Conservation (phyloP, 1,284 basidiomycete genomes). For the Vanrija sp. region DNA sequence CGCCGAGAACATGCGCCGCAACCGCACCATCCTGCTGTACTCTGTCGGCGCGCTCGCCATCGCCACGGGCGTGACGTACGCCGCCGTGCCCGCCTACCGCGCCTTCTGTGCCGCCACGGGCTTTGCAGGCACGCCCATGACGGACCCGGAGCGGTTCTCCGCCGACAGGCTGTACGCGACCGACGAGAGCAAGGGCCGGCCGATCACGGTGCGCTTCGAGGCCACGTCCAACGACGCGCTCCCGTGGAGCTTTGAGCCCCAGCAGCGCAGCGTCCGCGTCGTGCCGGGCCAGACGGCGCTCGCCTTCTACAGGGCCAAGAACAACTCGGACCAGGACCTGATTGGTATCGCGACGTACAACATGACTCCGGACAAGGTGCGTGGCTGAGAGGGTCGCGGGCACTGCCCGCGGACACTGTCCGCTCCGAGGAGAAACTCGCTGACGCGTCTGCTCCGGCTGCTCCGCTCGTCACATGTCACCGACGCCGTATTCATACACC, state of each 20-base stretch:
- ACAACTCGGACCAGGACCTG: constrained; percentile 76
- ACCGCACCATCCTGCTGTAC: constrained; percentile 38
- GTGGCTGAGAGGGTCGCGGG: constrained; percentile 1
- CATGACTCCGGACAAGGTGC: constrained; percentile 56
- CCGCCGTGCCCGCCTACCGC: constrained; percentile 93
- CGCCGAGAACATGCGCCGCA: constrained; percentile 30
- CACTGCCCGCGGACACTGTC: too few relatives aligned
- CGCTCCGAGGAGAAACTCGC: too few relatives aligned
- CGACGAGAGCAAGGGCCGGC: constrained; percentile 58
- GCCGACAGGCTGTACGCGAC: constrained; percentile 75
- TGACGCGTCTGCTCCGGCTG: neutral
- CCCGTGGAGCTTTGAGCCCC: constrained; percentile 89
- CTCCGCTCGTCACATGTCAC: neutral
- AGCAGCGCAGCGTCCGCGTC: constrained; percentile 84
- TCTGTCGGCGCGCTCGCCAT: constrained; percentile 59
- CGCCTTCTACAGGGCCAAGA: constrained; percentile 95
- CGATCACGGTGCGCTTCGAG: constrained; percentile 92
- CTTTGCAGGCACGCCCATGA: constrained; percentile 90
- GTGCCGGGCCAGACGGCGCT: constrained; percentile 93
- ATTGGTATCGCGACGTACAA: constrained; percentile 99
- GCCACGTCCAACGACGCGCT: constrained; percentile 83
- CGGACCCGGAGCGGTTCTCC: constrained; percentile 73
- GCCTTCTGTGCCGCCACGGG: constrained; percentile 98
- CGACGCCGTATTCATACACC: constrained; percentile 1
- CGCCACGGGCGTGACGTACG: constrained; percentile 82